Conservation (phyloP, 805 yeast genomes). For the Trichomonascus vanleenenianus region DNA sequence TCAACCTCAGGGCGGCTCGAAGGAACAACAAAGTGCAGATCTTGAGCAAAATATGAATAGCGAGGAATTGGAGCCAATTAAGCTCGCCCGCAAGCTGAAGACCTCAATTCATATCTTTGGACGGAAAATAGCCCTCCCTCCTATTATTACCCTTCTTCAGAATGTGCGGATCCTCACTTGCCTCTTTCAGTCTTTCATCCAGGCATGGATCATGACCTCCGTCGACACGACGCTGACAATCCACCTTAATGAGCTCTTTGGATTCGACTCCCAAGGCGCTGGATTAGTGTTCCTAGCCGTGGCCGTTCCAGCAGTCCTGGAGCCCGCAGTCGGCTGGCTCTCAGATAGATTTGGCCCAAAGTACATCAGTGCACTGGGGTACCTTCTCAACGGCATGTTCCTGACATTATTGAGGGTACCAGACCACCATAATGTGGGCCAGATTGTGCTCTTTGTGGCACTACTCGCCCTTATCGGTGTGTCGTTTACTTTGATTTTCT, state of each 20-base stretch:
- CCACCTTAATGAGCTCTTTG: conserved; percentile 23
- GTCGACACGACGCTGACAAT: conserved; percentile 29
- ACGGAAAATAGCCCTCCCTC: background rate
- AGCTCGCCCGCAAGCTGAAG: background rate
- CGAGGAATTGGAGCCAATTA: background rate
- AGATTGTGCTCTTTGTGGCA: conserved; percentile 24
- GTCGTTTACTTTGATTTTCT: conserved; percentile 16
- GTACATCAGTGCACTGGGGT: conserved; percentile 21
- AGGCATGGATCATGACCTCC: conserved; percentile 26
- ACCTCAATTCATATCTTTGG: background rate
- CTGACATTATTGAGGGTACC: conserved; percentile 25
- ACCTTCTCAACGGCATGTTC: conserved; percentile 11
- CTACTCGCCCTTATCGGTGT: conserved; percentile 23
- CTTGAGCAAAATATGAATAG: background rate
- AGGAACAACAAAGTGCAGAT: background rate
- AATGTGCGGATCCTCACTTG: conserved; percentile 17
- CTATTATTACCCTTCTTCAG: conserved; percentile 7
- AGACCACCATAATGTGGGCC: conserved; percentile 14
- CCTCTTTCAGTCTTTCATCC: conserved; percentile 20
- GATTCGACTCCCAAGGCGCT: conserved; percentile 23
- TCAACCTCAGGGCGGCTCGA: background rate
- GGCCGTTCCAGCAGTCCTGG: conserved; percentile 24
- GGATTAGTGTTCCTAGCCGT: conserved; percentile 27
- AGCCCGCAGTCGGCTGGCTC: conserved; percentile 24
- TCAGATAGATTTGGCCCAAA: conserved; percentile 24